Percentiles rank a stretch among this genome's conserved stretches.
These are phyloP conservation scores for Piromyces finnis DNA, from an alignment of 192 early-diverging fungal genomes.

Conservation along the genomic window DNA sequence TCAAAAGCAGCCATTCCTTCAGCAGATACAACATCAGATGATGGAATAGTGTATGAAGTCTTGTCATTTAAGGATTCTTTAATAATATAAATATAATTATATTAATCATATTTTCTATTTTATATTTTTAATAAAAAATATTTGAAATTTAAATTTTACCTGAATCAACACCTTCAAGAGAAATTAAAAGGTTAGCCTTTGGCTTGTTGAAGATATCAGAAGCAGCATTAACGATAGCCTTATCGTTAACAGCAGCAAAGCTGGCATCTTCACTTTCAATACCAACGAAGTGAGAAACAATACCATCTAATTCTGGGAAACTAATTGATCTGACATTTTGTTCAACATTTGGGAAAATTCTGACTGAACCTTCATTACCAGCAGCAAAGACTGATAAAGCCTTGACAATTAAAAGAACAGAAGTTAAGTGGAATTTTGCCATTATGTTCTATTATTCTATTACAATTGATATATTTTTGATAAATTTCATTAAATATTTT, in stretches of 20 bases:
- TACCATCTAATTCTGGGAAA: background rate
- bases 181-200: background rate
- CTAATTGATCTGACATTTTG: background rate
- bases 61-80: background rate
- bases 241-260: background rate
- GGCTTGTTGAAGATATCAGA: background rate
- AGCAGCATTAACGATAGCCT: background rate
- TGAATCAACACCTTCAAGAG: background rate
- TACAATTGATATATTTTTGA: background rate
- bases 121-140: too few relatives aligned
- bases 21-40: background rate
- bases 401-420: background rate
- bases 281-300: background rate
- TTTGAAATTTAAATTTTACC: background rate
- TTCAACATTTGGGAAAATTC: background rate
- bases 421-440: background rate
- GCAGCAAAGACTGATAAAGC: background rate
- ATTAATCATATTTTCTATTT: too few relatives aligned
- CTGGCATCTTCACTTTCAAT: background rate
- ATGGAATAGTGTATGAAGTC: background rate
- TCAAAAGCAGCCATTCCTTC: background rate
- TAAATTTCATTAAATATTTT: too few relatives aligned
- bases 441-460: background rate
- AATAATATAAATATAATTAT: background rate
- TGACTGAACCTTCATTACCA: background rate